These are phyloP conservation scores for Brasenia schreberi DNA, from an alignment of 164 flowering plant species.

Conservation along the genomic window DNA sequence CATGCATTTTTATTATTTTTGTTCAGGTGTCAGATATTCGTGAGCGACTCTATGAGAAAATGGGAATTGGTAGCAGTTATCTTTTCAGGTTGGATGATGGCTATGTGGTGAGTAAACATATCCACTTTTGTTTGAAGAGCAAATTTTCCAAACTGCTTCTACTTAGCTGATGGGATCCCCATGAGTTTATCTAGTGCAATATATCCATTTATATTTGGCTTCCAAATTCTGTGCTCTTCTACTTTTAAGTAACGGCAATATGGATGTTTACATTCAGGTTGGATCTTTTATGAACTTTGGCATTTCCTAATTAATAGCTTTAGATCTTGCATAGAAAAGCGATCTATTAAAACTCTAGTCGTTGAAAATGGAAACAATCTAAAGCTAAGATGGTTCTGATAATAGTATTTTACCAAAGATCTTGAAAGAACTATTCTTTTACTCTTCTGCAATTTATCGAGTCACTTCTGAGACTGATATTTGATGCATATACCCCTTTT, in stretches of 20 bases:
- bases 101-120: constrained; percentile 70
- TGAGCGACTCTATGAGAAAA: constrained; percentile 84
- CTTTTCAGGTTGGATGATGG: constrained; percentile 98
- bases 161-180: background rate
- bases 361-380: too few species aligned
- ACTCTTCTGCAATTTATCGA: too few species aligned
- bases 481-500: too few species aligned
- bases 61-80: constrained; percentile 99
- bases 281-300: background rate
- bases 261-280: too few species aligned
- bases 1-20: background rate
- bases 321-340: too few species aligned
- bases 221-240: too few species aligned
- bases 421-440: too few species aligned
- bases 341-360: too few species aligned
- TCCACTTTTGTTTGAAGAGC: background rate
- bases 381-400: too few species aligned
- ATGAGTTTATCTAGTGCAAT: background rate
- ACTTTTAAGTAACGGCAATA: too few species aligned
- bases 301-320: background rate
- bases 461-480: too few species aligned
- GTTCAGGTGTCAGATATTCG: constrained; percentile 92
- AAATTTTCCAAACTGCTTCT: background rate
- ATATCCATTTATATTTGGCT: background rate
- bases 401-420: too few species aligned